Evolutionary conservation across 495 filamentous ascomycete species (phyloP).

Genomic region (Talaromyces thailandensis): DNA sequence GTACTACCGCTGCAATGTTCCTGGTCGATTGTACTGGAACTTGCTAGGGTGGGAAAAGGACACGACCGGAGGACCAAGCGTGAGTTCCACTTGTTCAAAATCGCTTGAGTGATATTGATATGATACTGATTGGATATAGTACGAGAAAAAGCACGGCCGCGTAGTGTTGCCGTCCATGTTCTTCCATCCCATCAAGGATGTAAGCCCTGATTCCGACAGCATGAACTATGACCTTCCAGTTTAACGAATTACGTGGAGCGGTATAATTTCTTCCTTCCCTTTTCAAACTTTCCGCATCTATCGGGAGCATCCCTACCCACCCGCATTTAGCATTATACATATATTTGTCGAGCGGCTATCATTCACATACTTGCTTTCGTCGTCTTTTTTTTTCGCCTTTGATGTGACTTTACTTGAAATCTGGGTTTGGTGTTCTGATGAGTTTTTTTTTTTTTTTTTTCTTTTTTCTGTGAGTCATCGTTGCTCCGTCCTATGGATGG

Average conservation of each 20-base stretch:
- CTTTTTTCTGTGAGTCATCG: neutral
- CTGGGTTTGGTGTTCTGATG: constrained; percentile 1
- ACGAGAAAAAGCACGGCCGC: constrained; percentile 42
- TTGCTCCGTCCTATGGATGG: neutral
- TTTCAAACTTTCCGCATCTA: neutral
- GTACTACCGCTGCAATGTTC: constrained; percentile 20
- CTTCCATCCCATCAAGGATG: constrained; percentile 45
- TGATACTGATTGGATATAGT: constrained; percentile 18
- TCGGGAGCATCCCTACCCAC: neutral
- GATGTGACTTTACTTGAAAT: neutral
- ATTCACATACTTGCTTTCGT: neutral
- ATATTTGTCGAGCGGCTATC: constrained; percentile 7
- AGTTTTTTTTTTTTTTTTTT: neutral
- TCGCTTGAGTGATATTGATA: neutral
- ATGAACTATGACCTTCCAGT: constrained; percentile 7
- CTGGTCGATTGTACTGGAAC: constrained; percentile 11
- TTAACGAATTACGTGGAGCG: constrained; percentile 1
- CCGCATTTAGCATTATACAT: constrained; percentile 8
- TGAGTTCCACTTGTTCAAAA: constrained; percentile 5
- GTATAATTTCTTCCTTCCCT: neutral
- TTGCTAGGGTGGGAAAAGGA: constrained; percentile 30
- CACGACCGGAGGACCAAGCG: constrained; percentile 34
- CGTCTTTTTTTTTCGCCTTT: neutral
- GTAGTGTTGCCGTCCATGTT: constrained; percentile 48
- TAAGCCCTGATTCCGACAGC: constrained; percentile 12